Evolutionary conservation across 192 early-diverging fungal species (phyloP).

Genomic region (Linnemannia schmuckeri): DNA sequence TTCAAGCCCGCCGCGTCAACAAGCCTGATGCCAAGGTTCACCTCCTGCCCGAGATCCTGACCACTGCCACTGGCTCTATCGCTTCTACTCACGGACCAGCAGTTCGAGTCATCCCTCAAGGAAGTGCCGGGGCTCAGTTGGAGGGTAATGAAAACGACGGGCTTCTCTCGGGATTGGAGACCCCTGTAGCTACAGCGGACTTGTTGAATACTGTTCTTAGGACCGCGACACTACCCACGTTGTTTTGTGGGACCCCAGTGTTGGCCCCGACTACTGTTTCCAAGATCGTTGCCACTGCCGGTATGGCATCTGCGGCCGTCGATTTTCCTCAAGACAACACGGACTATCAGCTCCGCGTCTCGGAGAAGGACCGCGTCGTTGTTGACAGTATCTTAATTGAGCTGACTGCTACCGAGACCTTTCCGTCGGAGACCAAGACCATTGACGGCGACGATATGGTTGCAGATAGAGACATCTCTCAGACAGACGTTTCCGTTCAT

Average conservation of each 20-base stretch:
- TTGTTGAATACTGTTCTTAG: not conserved
- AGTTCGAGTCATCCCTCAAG: no score
- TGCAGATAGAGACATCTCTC: not conserved
- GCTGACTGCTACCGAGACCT: not conserved
- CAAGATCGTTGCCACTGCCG: not conserved
- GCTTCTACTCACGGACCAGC: not conserved
- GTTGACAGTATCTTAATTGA: slow-evolving; percentile 13
- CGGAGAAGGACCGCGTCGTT: slow-evolving; percentile 2
- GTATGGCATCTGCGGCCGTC: not conserved
- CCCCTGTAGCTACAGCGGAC: not conserved
- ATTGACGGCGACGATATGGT: not conserved
- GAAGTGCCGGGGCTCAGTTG: no score
- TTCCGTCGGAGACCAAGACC: not conserved
- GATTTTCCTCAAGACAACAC: not conserved
- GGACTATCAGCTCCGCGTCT: slow-evolving; percentile 17
- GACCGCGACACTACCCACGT: not conserved
- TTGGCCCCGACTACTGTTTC: not conserved
- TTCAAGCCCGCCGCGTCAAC: slow-evolving; percentile 36
- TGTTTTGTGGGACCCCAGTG: not conserved
- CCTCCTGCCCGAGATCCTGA: slow-evolving; percentile 39
- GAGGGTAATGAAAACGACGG: not conserved
- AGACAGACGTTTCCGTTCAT: no score
- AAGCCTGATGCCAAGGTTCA: slow-evolving; percentile 40
- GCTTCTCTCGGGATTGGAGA: not conserved
- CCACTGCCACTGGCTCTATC: not conserved